Evolutionary conservation across 78 protist genomes (phyloP).

Genomic region (Isochrysis galbana): DNA sequence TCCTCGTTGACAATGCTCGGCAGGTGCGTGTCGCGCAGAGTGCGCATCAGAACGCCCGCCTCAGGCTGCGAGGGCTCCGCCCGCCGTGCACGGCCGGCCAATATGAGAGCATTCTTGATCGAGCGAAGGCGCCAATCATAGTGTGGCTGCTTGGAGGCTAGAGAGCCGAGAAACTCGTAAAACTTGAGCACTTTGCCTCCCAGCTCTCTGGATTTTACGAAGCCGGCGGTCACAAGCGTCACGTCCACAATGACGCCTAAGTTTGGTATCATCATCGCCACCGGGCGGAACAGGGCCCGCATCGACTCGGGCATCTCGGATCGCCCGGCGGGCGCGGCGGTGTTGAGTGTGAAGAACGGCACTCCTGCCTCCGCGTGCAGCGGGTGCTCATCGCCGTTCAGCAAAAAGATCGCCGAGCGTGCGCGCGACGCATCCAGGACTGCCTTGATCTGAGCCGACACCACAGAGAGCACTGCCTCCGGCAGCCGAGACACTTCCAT

Average conservation of each 20-base stretch:
- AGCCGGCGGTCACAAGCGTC: conserved; percentile 70
- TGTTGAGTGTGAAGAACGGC: background rate
- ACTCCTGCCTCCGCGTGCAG: background rate
- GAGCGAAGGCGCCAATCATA: conserved; percentile 92
- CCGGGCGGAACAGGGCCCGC: conserved; percentile 24
- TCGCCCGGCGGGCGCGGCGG: conserved; percentile 51
- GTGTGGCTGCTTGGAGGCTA: conserved; percentile 76
- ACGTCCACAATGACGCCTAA: conserved; percentile 71
- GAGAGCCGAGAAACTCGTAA: conserved; percentile 69
- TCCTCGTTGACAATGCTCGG: conserved; percentile 67
- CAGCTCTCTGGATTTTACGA: no score
- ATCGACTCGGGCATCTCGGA: no score
- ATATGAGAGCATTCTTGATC: conserved; percentile 78
- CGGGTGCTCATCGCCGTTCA: background rate
- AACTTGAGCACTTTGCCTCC: no score
- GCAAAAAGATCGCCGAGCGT: background rate
- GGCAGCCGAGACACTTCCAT: conserved; percentile 82
- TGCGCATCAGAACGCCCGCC: conserved; percentile 68
- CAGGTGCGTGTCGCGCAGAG: conserved; percentile 79
- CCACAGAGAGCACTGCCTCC: conserved; percentile 78
- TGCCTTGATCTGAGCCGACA: conserved; percentile 74
- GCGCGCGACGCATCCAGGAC: conserved; percentile 67
- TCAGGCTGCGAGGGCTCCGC: conserved; percentile 68
- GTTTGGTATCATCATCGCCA: conserved; percentile 83
- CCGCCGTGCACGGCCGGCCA: conserved; percentile 83